Evolutionary conservation across 306 rosid species (phyloP), one percentile per base, ranked within the genome.

Genomic region (Cucurbita pepo): DNA sequence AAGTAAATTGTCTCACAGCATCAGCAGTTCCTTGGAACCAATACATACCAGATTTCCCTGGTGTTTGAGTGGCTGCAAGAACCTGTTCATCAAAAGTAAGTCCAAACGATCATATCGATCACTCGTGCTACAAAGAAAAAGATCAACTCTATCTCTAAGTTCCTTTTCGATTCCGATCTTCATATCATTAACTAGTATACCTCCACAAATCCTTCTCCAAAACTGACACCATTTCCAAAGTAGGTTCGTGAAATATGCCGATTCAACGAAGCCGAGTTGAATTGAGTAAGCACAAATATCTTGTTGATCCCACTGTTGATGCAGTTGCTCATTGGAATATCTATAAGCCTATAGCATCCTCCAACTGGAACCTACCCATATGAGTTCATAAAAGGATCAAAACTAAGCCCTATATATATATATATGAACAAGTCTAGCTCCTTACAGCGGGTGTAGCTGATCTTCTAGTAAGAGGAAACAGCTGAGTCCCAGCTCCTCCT

Each of bases 361-460:
- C 87, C 87, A 50, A 84, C 79, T 1, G 87, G 83, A 51, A 84
- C 87, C 87, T 84, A 76, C 77, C 70, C 76, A 62, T 51, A 40
- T 7, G 19, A 21, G 19, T 16, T 9, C 43, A 64, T 40, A 63
- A 36, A 61, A 15, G 4, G 25, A 40, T 38, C 70, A n/a, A 19
- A 63, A 63, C 30, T n/a, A 22, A 56, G 62, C 62, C 37, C 7
- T 10, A 7, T 15, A 57, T 52, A 52, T 16, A 14, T 52, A 52
- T 16, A 14, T 15, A 73, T 10, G 43, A 3, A 44, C 56, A 56
- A 50, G 19, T 2, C 37, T 7, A 38, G 45, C 62, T 77, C 78
- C 90, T 87, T 74, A 92, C 98, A 52, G 98, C 98, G 10, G 98
- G 98, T 56, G 86, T 88, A 13, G 98, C 97, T 56, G 96, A 61